Base-by-base conservation (phyloP, 225 moss, liverwort and hornwort species). In the Physcomitrium patens region DNA sequence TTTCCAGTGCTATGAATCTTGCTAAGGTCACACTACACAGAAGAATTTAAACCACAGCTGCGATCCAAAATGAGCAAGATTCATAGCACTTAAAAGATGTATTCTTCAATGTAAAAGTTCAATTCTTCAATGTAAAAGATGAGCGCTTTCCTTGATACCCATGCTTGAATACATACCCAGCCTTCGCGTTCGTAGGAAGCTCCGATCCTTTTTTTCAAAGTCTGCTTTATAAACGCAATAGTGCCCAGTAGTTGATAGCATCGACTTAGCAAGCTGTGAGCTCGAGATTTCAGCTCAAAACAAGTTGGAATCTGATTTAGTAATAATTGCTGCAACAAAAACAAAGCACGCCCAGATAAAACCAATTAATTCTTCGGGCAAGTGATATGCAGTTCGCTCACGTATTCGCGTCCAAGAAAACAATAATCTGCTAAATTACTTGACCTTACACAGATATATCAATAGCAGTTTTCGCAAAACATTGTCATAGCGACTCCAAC, bases 281-380 rank as follows among this genome's bases (percentile, higher is more conserved):
- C 89, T 86, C 99, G 83, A 63, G 90, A 95, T 73, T 99, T 95
- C 48, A 99, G 90, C 93, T 99, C 99, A 79, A 93, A 95, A 82
- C 99, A 99, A 22, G 93, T 87, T 19, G 99, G 95, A 45, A 99
- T 91, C 77, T 95, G 94, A 80, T 95, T 99, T 82, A 96, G 65
- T 47, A 96, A 84, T 78, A 96, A 84, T 94, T 96, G 94, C 94
- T 96, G 94, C 92, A 91, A 67, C 50, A 80, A 76, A 9, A 70
- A 70, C 27, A 81, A 24, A 63, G 10, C 63, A 16, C 37, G 79
- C 47, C 44, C 56, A 54, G 72, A 71, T 24, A 80, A 70, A 44
- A 10, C 45, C 50, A 18, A 3, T 17, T 65, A 27, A 24, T 19
- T 15, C 41, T n/a, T 24, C 24, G 24, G 24, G 24, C 24, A 24